These are phyloP conservation scores for Parietichytrium sp. DNA, from an alignment of 108 stramenopile species.

Conservation along the genomic window DNA sequence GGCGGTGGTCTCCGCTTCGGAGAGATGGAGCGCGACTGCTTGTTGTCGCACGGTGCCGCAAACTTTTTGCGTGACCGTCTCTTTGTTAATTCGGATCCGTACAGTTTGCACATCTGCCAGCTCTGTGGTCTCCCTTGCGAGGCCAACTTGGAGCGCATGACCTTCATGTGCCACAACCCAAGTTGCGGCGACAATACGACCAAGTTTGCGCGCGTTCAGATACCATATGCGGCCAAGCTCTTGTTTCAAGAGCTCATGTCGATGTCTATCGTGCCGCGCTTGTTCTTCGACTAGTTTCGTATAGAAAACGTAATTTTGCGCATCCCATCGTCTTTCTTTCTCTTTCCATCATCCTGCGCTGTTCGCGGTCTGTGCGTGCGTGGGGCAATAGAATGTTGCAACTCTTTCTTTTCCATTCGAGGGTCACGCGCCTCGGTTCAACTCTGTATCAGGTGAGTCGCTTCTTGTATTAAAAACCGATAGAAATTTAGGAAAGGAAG, in stretches of 20 bases:
- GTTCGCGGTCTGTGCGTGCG: too few relatives aligned
- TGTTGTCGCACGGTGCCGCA: conserved; percentile 98
- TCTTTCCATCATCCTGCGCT: too few relatives aligned
- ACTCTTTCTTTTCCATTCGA: too few relatives aligned
- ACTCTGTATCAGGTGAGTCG: too few relatives aligned
- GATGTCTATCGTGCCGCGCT: conserved; percentile 58
- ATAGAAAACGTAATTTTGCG: neutral
- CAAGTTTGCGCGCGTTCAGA: conserved; percentile 81
- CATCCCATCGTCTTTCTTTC: too few relatives aligned
- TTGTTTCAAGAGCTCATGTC: conserved; percentile 96
- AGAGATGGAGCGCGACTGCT: conserved; percentile 86
- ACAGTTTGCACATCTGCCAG: conserved; percentile 89
- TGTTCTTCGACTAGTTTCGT: neutral
- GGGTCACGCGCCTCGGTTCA: too few relatives aligned
- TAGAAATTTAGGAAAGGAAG: too few relatives aligned
- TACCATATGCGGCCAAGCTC: conserved; percentile 98
- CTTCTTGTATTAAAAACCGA: too few relatives aligned
- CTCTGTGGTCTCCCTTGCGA: conserved; percentile 93
- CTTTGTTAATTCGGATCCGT: conserved; percentile 97
- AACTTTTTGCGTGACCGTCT: conserved; percentile 98
- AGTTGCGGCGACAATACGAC: neutral
- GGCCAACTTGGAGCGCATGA: conserved; percentile 85
- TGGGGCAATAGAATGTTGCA: too few relatives aligned
- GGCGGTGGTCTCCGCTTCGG: conserved; percentile 98
- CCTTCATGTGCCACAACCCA: conserved; percentile 75